Evolutionary conservation across 331 rosid genomes (phyloP), one percentile per base, ranked within the genome.

Genomic region (Telfairia occidentalis): DNA sequence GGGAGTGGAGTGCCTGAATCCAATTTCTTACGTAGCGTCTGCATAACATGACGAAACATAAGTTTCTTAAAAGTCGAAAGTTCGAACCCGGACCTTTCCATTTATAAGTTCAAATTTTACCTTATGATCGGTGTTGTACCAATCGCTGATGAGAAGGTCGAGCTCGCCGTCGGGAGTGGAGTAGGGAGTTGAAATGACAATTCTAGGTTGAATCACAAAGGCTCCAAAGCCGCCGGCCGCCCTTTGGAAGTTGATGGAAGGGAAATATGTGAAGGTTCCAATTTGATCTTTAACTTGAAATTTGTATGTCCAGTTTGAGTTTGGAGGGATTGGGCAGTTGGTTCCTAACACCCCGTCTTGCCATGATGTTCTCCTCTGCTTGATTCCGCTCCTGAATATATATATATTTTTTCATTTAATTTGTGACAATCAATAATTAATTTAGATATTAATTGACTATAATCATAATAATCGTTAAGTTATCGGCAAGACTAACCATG

Each of bases 271-370:
- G 81, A 0, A 93, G 21, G 96, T 88, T 72, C 98, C 98, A 24
- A 93, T 80, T 83, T 91, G 98, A 78, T 93, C 98, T 72, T 93
- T 93, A 0, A 79, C 58, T 74, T 93, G 98, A 77, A 93, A 91
- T 76, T 83, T 85, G 88, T 91, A 93, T 30, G 91, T 89, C 95
- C 96, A 93, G 35, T 86, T 93, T 18, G 88, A 10, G 35, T 88
- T 89, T 0, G 92, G 97, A 65, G 92, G 97, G n/a, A 93, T 91
- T 1, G 98, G 88, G 59, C 98, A 93, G 74, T 93, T 89, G 4
- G 96, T 93, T 75, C 97, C 98, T 10, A 89, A 70, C 7, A 89
- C 95, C 21, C 98, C 98, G 54, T 93, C 97, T 82, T 93, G 86
- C 97, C 98, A 93, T 40, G 94, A 37, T 1, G 90, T 86, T 74